A percentile compares a stretch with the other conserved stretches of the same genome.
These are phyloP conservation scores for Rhizopus sp. DNA, from an alignment of 371 early-diverging fungal genomes.

Conservation along the genomic window DNA sequence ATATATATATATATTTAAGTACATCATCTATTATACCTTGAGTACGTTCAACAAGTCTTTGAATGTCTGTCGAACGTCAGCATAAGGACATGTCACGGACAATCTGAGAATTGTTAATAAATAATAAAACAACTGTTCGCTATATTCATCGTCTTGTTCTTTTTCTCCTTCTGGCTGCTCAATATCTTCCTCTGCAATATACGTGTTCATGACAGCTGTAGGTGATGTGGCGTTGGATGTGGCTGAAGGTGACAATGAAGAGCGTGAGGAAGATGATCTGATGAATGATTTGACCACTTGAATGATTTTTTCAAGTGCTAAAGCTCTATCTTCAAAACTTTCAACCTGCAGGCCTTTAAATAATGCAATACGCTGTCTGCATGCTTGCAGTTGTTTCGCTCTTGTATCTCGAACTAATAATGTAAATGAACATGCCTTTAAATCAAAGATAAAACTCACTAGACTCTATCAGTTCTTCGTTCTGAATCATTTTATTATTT, in stretches of 20 bases:
- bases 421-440: background rate
- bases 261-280: conserved; percentile 39
- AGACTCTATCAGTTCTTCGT: conserved; percentile 13
- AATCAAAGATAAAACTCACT: conserved; percentile 8
- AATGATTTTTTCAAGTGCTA: conserved; percentile 45
- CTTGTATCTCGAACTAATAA: conserved; percentile 37
- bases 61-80: conserved; percentile 59
- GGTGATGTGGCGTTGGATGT: conserved; percentile 6
- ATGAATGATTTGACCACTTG: conserved; percentile 51
- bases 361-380: conserved; percentile 46
- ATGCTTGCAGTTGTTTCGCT: conserved; percentile 47
- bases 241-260: background rate
- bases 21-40: conserved; percentile 30
- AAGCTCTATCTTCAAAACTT: conserved; percentile 31
- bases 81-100: conserved; percentile 58
- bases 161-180: background rate
- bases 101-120: conserved; percentile 59
- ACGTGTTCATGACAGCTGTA: background rate
- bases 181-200: conserved; percentile 6
- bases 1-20: background rate
- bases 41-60: conserved; percentile 44
- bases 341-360: conserved; percentile 53
- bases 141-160: conserved; percentile 24
- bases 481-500: conserved; percentile 7
- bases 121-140: conserved; percentile 45